Evolutionary conservation across 1,284 basidiomycete genomes (phyloP), one percentile per base, ranked within the genome.

Genomic region (Takashimella koratensis): DNA sequence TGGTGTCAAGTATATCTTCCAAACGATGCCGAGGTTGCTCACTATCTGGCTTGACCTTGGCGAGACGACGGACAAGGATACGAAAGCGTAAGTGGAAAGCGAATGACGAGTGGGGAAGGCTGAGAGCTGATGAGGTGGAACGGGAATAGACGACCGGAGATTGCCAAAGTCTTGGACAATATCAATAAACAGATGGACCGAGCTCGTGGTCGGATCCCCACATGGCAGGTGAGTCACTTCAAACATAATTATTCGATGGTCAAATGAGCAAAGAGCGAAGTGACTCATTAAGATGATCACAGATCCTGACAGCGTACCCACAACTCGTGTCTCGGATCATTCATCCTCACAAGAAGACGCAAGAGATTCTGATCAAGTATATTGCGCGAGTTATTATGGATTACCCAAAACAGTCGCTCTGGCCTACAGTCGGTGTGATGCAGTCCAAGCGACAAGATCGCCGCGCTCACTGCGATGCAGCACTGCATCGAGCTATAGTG

Each of bases 231-330:
- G 62, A 51, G 72, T 60, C 6, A 3, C 13, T 39, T 13, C 4
- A 16, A 1, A 5, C 4, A 8, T 36, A 8, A 36, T n/a, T n/a
- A n/a, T n/a, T n/a, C n/a, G n/a, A n/a, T n/a, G n/a, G n/a, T n/a
- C n/a, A n/a, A n/a, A n/a, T n/a, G n/a, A n/a, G n/a, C n/a, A n/a
- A n/a, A n/a, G n/a, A 10, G 20, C 42, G 20, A 26, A 45, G 44
- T 53, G 50, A 60, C 41, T 23, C 2, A 42, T 16, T n/a, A n/a
- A n/a, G n/a, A n/a, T n/a, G n/a, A n/a, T n/a, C n/a, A n/a, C 63
- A 96, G 91, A 98, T 94, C 90, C 88, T 88, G 61, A 95, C 90
- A 0, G 94, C 94, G 0, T 93, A 98, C 61, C 93, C 96, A 5
- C 96, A 98, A 79, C 88, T 98, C 54, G 90, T 96, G 10, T 98